Base-by-base conservation (phyloP, 805 yeast genomes). In the Saccharomycopsis selenospora region DNA sequence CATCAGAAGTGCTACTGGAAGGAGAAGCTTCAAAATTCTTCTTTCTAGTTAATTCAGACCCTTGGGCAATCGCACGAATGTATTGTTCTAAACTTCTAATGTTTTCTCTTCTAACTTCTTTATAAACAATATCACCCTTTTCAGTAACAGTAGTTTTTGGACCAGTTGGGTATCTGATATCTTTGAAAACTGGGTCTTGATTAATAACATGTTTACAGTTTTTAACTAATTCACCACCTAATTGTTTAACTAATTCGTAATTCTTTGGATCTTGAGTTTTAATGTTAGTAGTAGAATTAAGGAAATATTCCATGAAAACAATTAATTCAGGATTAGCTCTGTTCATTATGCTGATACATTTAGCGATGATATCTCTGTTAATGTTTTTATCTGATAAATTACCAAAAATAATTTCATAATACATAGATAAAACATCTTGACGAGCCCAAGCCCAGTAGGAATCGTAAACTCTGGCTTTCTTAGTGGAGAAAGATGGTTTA, bases 381-480 rank as follows among this genome's bases (percentile, higher is more conserved):
- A 93, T 85, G 52, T 87, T 82, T 79, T 67, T 83, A 14, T 52
- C 55, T 78, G 91, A 91, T 54, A 89, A 77, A 56, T 86, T 83
- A 66, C 99, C 99, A 67, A 93, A 95, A 59, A 93, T 89, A 61
- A 93, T 89, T 68, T 93, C 97, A 65, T 79, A 93, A 71, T 86
- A 93, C 87, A 93, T 83, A 44, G 89, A 79, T 59, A 93, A 72
- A 53, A 93, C 85, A 66, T 93, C 96, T 73, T 93, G 99, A 69
- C 97, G 86, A 43, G 98, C 97, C 99, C 99, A 93, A 69, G 95
- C 95, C 99, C 99, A 93, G 69, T 90, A 89, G 20, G 97, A 89
- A 69, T 93, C 98, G 67, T 91, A 93, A 47, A 84, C 81, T 73
- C 99, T 85, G 25, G 97, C 95, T 73, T 93, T 93, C 70, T 85